Conservation (phyloP, 805 yeast genomes). For the Debaryomyces castellii region DNA sequence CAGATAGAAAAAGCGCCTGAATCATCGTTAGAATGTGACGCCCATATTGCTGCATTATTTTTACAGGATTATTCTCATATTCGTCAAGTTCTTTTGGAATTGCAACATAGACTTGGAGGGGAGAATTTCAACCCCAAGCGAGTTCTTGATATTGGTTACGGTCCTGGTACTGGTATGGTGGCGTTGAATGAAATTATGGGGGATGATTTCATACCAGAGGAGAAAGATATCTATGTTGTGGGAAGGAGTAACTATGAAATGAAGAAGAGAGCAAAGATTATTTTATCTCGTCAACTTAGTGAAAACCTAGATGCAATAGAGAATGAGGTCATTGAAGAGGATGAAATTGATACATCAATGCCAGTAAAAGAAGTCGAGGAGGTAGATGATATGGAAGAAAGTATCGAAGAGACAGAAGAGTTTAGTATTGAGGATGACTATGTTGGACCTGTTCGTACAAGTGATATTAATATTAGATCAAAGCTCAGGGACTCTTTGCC, state of each 20-base stretch:
- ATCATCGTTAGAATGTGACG: conserved; percentile 59
- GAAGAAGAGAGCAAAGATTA: conserved; percentile 76
- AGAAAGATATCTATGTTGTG: conserved; percentile 69
- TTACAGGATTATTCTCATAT: conserved; percentile 77
- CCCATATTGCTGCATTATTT: conserved; percentile 77
- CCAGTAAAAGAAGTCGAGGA: conserved; percentile 4
- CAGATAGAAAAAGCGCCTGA: conserved; percentile 53
- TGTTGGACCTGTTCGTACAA: conserved; percentile 53
- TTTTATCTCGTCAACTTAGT: conserved; percentile 66
- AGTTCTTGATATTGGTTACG: conserved; percentile 79
- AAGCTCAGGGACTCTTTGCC: conserved; percentile 56
- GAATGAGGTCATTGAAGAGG: conserved; percentile 9
- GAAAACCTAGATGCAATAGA: conserved; percentile 31
- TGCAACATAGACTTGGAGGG: conserved; percentile 52
- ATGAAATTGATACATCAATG: conserved; percentile 4
- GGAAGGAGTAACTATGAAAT: conserved; percentile 61
- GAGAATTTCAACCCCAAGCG: conserved; percentile 59
- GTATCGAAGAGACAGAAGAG: conserved; percentile 9
- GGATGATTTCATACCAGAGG: conserved; percentile 54
- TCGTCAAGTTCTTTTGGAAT: conserved; percentile 64
- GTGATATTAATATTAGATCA: conserved; percentile 53
- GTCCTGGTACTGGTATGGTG: conserved; percentile 90
- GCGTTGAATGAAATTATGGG: conserved; percentile 86
- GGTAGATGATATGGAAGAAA: conserved; percentile 1
- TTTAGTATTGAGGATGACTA: conserved; percentile 15